These are phyloP conservation scores for Penicillium verrucosum DNA, from an alignment of 2,329 filamentous ascomycete species.

Conservation along the genomic window DNA sequence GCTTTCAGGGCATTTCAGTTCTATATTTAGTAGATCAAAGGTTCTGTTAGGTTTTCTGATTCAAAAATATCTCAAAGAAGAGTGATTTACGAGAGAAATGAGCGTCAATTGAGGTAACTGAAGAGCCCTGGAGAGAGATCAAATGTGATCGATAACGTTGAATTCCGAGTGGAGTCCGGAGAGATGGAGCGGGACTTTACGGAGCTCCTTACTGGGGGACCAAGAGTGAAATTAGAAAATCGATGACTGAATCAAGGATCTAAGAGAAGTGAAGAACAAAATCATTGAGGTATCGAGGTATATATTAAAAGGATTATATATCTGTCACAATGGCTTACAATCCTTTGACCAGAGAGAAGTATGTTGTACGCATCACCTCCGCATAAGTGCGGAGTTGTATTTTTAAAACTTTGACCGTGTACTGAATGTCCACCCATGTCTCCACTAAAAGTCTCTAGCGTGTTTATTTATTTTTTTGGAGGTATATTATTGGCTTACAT, in stretches of 20 bases:
- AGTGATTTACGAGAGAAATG: neutral
- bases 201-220: slow-evolving; percentile 14
- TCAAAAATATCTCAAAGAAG: neutral
- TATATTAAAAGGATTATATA: neutral
- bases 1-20: neutral
- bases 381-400: slow-evolving; percentile 19
- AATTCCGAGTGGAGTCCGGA: slow-evolving; percentile 18
- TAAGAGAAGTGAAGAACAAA: too few relatives aligned
- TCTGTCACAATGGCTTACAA: neutral
- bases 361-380: slow-evolving; percentile 2
- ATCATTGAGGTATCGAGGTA: neutral
- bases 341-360: neutral
- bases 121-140: neutral
- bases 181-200: slow-evolving; percentile 23
- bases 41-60: too few relatives aligned
- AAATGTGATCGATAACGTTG: slow-evolving; percentile 22
- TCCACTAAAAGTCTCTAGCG: slow-evolving; percentile 18
- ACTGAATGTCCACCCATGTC: slow-evolving; percentile 8
- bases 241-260: neutral
- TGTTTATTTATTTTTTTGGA: slow-evolving; percentile 2
- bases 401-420: slow-evolving; percentile 9
- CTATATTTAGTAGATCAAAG: neutral
- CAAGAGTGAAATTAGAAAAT: neutral
- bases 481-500: neutral
- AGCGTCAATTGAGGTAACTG: neutral